Base-by-base conservation (phyloP, 1,284 basidiomycete genomes). In the Jaminaea rosea region DNA sequence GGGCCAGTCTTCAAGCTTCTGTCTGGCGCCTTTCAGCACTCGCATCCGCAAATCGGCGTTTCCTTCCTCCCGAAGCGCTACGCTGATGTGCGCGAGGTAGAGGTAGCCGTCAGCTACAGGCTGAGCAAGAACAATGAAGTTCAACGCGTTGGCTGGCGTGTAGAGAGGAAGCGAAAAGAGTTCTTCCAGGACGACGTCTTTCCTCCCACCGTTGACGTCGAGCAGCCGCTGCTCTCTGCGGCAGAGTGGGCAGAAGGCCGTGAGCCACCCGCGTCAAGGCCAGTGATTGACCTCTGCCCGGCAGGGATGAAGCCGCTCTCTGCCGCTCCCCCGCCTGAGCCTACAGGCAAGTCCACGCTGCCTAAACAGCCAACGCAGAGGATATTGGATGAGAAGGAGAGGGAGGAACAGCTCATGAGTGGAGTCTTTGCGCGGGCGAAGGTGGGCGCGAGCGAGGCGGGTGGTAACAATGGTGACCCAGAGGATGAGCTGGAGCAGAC, bases 71-170 rank as follows among this genome's bases (percentile, higher is more conserved):
- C 73, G 0, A 79, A 79, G 61, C 49, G 65, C 23, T 44, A 53
- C 10, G 67, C 76, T 29, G 76, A 79, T 55, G 72, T 78, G 11
- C 63, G 59, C 34, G 70, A 88, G 77, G 86, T 91, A 21, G 81
- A 84, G 71, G 86, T 92, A 67, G 66, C 76, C 7, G 77, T 77
- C 36, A 83, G 83, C 13, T 74, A 76, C 17, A 79, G 86, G 34
- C 77, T 84, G 45, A 89, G 91, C n/a, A 85, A 87, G 75, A 90
- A 89, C 76, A 15, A 36, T n/a, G 88, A 91, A 44, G 83, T 94
- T 26, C 75, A 78, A 51, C 67, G 73, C 36, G 76, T 79, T n/a
- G 57, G 68, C 1, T 79, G 78, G 53, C 73, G 62, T 4, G 73
- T 79, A 1, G 76, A 77, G 6, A 62, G 78, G 13, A 42, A 23